Evolutionary conservation across 495 filamentous ascomycete species (phyloP).

Genomic region (Penicillium macrosclerotiorum): DNA sequence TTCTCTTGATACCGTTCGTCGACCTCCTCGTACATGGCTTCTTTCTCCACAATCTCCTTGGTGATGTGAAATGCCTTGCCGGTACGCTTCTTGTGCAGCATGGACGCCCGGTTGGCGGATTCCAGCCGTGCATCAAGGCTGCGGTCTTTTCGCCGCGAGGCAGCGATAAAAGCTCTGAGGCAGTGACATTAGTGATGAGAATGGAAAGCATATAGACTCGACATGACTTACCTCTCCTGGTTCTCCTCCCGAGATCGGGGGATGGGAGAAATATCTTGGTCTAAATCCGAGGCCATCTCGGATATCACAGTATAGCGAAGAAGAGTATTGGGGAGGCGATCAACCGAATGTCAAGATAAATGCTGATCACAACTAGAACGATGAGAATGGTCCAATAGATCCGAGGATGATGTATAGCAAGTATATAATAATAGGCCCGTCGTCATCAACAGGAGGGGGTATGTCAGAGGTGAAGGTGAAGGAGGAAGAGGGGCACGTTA

Average conservation of each 20-base stretch:
- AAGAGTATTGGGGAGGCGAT: not conserved
- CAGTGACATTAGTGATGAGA: conserved; percentile 1
- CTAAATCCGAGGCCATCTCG: conserved; percentile 27
- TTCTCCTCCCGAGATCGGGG: conserved; percentile 71
- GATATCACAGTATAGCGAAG: not conserved
- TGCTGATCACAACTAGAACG: not conserved
- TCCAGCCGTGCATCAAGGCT: conserved; percentile 87
- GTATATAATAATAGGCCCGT: too few species aligned
- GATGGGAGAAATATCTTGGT: conserved; percentile 36
- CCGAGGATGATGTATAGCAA: too few species aligned
- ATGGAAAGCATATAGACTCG: not conserved
- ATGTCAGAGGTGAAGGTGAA: not conserved
- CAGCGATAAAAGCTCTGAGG: conserved; percentile 84
- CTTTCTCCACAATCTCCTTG: conserved; percentile 83
- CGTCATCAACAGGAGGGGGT: not conserved
- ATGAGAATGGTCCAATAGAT: not conserved
- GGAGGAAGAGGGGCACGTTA: conserved; percentile 3
- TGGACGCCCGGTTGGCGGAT: conserved; percentile 82
- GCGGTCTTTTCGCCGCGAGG: conserved; percentile 85
- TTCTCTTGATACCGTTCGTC: conserved; percentile 63
- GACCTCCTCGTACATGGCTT: conserved; percentile 98
- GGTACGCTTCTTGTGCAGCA: conserved; percentile 86
- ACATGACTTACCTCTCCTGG: conserved; percentile 67
- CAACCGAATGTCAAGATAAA: not conserved
- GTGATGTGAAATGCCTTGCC: conserved; percentile 81